Evolutionary conservation across 1,139 yeast species (phyloP).

Genomic region (Zygoascus hellenicus): DNA sequence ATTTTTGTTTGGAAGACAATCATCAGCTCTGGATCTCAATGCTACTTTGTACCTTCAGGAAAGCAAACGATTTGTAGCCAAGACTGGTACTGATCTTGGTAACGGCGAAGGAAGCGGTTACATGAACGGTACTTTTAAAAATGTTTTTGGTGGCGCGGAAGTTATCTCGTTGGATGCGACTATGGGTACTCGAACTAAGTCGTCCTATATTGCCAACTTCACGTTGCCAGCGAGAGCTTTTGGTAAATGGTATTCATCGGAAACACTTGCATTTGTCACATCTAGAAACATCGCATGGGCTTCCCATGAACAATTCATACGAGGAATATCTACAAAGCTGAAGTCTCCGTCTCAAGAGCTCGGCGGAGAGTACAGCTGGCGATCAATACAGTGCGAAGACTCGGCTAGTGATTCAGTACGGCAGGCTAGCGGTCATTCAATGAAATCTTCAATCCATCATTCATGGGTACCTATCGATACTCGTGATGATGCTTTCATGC

Average conservation of each 20-base stretch:
- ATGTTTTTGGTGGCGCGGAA: conserved; percentile 25
- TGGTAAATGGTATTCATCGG: conserved; percentile 51
- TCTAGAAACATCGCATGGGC: conserved; percentile 65
- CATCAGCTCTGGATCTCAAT: conserved; percentile 16
- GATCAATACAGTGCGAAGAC: conserved; percentile 48
- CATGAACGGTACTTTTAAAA: conserved; percentile 20
- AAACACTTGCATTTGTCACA: conserved; percentile 51
- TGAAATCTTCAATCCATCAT: conserved; percentile 35
- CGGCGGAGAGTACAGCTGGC: conserved; percentile 54
- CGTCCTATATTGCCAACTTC: conserved; percentile 55
- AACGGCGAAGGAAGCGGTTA: conserved; percentile 68
- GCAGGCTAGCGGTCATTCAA: conserved; percentile 35
- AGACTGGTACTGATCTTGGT: conserved; percentile 22
- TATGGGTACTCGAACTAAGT: conserved; percentile 52
- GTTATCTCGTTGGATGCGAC: conserved; percentile 20
- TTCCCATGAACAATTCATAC: conserved; percentile 53
- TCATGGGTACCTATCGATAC: conserved; percentile 30
- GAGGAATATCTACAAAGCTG: conserved; percentile 54
- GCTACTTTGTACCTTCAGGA: conserved; percentile 16
- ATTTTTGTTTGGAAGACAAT: conserved; percentile 7
- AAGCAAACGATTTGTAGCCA: conserved; percentile 18
- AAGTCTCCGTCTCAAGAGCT: conserved; percentile 40
- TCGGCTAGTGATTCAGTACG: conserved; percentile 26
- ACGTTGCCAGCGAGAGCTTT: conserved; percentile 46
- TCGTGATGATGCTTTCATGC: conserved; percentile 32